Evolutionary conservation across 208 protist species (phyloP).

Genomic region (Trypanosoma vivax): DNA sequence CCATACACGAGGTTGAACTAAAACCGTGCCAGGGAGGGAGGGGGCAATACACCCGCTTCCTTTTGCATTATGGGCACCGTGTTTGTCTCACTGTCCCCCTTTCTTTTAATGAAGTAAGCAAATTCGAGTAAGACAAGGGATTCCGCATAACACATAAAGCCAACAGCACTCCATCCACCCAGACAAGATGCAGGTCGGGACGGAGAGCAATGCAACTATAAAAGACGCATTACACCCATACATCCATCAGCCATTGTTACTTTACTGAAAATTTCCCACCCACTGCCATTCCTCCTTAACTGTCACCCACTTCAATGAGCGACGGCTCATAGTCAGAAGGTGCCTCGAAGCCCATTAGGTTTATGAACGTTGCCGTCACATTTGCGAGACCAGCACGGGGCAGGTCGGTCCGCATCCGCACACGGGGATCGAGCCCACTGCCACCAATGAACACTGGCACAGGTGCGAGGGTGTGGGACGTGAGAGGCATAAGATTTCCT

Average conservation of each 20-base stretch:
- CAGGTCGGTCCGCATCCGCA: conserved; percentile 82
- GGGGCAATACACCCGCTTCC: not conserved
- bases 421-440: conserved; percentile 64
- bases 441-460: conserved; percentile 91
- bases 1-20: too few species aligned
- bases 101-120: not conserved
- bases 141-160: too few species aligned
- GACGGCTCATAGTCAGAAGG: conserved; percentile 86
- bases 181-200: too few species aligned
- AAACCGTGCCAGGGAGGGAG: too few species aligned
- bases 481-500: conserved; percentile 78
- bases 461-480: conserved; percentile 90
- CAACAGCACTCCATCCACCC: too few species aligned
- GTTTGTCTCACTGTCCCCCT: not conserved
- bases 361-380: conserved; percentile 92
- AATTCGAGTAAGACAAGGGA: too few species aligned
- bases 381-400: conserved; percentile 87
- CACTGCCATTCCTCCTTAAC: not conserved
- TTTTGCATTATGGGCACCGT: not conserved
- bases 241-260: not conserved
- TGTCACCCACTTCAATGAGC: conserved; percentile 43
- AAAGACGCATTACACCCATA: too few species aligned
- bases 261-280: not conserved
- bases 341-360: conserved; percentile 89
- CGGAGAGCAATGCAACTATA: too few species aligned